phyloP scores from a whole-genome alignment of 225 moss, liverwort and hornwort genomes.

The Sphagnum tenellum region DNA sequence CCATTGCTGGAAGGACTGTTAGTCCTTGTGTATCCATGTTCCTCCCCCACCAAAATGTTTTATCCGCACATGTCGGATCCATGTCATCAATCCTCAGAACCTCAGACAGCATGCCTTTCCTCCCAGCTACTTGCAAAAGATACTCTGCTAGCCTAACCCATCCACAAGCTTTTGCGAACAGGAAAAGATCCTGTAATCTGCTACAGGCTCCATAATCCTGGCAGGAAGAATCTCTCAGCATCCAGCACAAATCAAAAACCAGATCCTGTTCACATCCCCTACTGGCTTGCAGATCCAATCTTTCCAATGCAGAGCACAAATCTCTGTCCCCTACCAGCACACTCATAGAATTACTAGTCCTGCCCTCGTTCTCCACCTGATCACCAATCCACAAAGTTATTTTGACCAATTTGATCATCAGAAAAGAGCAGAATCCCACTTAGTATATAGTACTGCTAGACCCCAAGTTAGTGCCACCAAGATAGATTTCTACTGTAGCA shows the following conservation, averaged over 20 bases:
- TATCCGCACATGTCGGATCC: conserved; percentile 19
- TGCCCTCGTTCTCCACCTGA: conserved; percentile 75
- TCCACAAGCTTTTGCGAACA: conserved; percentile 36
- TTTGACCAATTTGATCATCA: no score
- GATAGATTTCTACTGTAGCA: no score
- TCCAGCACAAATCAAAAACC: conserved; percentile 50
- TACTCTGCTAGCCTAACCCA: conserved; percentile 67
- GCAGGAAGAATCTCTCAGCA: conserved; percentile 28
- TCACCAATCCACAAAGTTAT: no score
- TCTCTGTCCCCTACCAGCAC: conserved; percentile 63
- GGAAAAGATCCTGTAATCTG: conserved; percentile 33
- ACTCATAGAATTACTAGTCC: conserved; percentile 70
- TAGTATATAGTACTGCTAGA: no score
- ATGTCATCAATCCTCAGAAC: conserved; percentile 22
- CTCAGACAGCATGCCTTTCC: conserved; percentile 30
- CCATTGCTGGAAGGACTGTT: conserved; percentile 32
- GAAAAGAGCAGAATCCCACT: no score
- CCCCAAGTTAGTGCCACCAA: no score
- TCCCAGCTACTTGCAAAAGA: conserved; percentile 58
- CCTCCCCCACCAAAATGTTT: conserved; percentile 31
- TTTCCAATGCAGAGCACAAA: conserved; percentile 67
- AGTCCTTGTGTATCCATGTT: conserved; percentile 23
- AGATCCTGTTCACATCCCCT: conserved; percentile 55
- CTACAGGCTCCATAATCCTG: conserved; percentile 11
- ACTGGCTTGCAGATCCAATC: conserved; percentile 39